Percentiles rank a stretch among this genome's conserved stretches.
These are phyloP conservation scores for Favolaschia claudopus DNA, from an alignment of 768 basidiomycete genomes.

Conservation along the genomic window DNA sequence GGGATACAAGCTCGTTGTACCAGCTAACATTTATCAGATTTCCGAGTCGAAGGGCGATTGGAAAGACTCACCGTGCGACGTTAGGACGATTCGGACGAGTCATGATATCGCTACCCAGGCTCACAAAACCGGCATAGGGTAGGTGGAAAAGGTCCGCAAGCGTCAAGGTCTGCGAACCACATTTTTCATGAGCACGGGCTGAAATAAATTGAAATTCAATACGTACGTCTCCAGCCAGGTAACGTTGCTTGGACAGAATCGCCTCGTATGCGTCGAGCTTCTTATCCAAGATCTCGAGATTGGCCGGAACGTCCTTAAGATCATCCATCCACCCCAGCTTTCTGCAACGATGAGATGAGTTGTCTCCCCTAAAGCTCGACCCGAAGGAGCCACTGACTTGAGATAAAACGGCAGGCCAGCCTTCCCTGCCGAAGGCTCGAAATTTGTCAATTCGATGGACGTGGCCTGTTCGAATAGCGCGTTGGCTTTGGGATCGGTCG, in stretches of 20 bases:
- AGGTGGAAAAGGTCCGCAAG: slow-evolving; percentile 1
- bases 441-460: background rate
- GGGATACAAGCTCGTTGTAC: background rate
- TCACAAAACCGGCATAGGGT: background rate
- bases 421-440: background rate
- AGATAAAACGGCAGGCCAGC: background rate
- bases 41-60: too few relatives aligned
- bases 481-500: slow-evolving; percentile 26
- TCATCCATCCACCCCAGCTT: slow-evolving; percentile 34
- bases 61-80: background rate
- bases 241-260: slow-evolving; percentile 49
- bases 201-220: too few relatives aligned
- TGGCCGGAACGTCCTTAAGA: slow-evolving; percentile 29
- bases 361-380: too few relatives aligned
- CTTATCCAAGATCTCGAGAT: slow-evolving; percentile 30
- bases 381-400: too few relatives aligned
- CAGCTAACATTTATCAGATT: background rate
- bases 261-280: slow-evolving; percentile 49
- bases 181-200: too few relatives aligned
- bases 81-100: background rate
- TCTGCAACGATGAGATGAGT: too few relatives aligned
- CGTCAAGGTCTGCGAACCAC: background rate
- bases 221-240: slow-evolving; percentile 50
- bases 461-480: slow-evolving; percentile 35
- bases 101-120: background rate